Base-by-base conservation (phyloP, 495 filamentous ascomycete species). In the Aeminium ludgeri region DNA sequence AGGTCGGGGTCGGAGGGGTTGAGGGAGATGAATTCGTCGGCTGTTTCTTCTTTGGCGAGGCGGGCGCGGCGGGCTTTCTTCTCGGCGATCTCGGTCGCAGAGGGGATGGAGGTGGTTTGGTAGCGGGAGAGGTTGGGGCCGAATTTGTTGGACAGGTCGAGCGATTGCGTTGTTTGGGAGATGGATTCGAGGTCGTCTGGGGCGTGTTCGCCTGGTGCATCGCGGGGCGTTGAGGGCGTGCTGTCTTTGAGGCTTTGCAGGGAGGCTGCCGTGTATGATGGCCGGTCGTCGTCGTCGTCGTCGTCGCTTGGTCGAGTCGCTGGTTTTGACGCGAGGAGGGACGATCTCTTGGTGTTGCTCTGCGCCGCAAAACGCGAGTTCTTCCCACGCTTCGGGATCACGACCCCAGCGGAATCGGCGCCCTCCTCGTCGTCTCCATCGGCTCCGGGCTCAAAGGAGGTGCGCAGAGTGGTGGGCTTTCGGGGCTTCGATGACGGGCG, bases 21-120 rank as follows among this genome's bases (percentile, higher is more conserved):
- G 1, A 94, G 67, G 0, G 78, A 71, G 40, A 92, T 86, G 58
- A 77, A 92, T 45, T 86, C 81, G 25, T 80, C 49, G 6, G 48
- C 48, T 27, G 18, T 63, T 37, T 70, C 57, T 49, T 89, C 78
- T 38, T 82, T 66, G 2, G 86, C 86, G 13, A 87, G 55, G 2
- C 84, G 71, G 20, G 80, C 78, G 20, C 91, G 73, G 8, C 91
- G 74, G 30, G 77, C 80, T 62, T 96, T 97, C 64, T 89, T 89
- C 57, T 92, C 86, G 35, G 72, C 69, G 30, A 96, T 94, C 51
- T 95, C 81, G n/a, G 80, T 73, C 53, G 84, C 79, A 18, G 77
- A 84, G 2, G 86, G 80, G 39, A 96, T 86, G 1, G 60, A 54
- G 2, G 66, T 50, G 56, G 31, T 46, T 63, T 64, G 13, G 25